These are phyloP conservation scores for Podila clonocystis DNA, from an alignment of 192 early-diverging fungal species.

Conservation along the genomic window DNA sequence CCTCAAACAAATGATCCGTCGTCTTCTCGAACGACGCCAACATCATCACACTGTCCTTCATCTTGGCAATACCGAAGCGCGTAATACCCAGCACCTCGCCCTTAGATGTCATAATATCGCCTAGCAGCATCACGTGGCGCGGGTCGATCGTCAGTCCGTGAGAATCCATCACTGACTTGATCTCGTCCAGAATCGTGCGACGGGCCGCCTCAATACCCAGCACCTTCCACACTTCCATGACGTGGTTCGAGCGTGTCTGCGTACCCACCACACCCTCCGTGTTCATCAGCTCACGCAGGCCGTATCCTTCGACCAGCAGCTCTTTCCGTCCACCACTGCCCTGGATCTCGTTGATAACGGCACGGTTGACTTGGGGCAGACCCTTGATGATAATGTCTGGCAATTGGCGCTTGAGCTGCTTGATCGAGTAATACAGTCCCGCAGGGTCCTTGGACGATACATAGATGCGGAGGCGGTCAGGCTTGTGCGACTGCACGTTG, in stretches of 20 bases:
- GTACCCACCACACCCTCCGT: slow-evolving; percentile 90
- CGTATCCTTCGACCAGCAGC: slow-evolving; percentile 93
- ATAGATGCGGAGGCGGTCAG: slow-evolving; percentile 75
- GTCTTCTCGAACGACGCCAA: slow-evolving; percentile 99
- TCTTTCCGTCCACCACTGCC: slow-evolving; percentile 65
- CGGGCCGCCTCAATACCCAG: slow-evolving; percentile 98
- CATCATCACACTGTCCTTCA: slow-evolving; percentile 99
- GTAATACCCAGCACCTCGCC: slow-evolving; percentile 99
- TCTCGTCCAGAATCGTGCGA: slow-evolving; percentile 90
- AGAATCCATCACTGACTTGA: slow-evolving; percentile 82
- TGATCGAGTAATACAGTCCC: slow-evolving; percentile 77
- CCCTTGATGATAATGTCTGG: slow-evolving; percentile 93
- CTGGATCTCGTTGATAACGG: slow-evolving; percentile 83
- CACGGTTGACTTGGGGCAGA: slow-evolving; percentile 81
- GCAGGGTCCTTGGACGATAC: slow-evolving; percentile 66
- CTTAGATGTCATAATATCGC: slow-evolving; percentile 98
- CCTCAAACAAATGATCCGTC: slow-evolving; percentile 99
- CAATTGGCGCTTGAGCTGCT: slow-evolving; percentile 84
- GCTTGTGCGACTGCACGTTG: slow-evolving; percentile 70
- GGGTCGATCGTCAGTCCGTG: slow-evolving; percentile 96
- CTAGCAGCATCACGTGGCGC: slow-evolving; percentile 96
- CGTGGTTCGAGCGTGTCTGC: slow-evolving; percentile 87
- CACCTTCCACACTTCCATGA: slow-evolving; percentile 89
- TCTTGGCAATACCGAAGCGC: slow-evolving; percentile 98
- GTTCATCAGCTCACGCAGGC: slow-evolving; percentile 93